Base-by-base conservation (phyloP, 2,329 filamentous ascomycete species). In the Cercospora sojina region DNA sequence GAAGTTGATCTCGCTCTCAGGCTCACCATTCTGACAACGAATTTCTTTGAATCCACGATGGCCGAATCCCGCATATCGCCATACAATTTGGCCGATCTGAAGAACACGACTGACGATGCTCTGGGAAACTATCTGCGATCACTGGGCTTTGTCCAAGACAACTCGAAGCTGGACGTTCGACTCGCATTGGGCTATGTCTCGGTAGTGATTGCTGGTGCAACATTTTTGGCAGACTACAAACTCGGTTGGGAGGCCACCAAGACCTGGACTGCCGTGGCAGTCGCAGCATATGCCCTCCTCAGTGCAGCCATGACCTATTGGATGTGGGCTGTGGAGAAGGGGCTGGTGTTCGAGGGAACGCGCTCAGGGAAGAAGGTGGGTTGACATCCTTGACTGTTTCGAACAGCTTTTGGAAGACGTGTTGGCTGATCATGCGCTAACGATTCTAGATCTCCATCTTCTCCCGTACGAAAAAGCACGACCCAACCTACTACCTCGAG, bases 41-140 rank as follows among this genome's bases (percentile, higher is more conserved):
- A 53, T 25, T 53, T 23, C 20, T n/a, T 23, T 53, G 5, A 25
- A n/a, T 27, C 23, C 20, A 53, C 55, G 27, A 77, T 77, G 75
- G 68, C 74, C 51, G 75, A 77, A 23, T 70, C 73, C 5, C 74
- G 74, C 59, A 77, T 79, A 59, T 78, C 76, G 12, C 74, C 75
- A 2, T 74, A 77, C 67, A 75, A 72, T 20, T 72, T 78, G 7
- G 68, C 77, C 96, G 95, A 98, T 78, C 90, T 99, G 70, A 98
- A 98, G 81, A 96, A 95, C 82, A 96, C 93, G 43, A 92, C 91
- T 72, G 95, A 99, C 82, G 95, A 99, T 81, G 92, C 93, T 65
- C 89, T 99, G 67, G 88, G 91, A 66, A 93, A 95, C 81, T 98
- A 98, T 83, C 88, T 99, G 70, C 94, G 92, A 80, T 91, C 88